Percentiles rank a stretch among this genome's conserved stretches.
Conservation (phyloP, 495 filamentous ascomycete genomes). For the Podospora didyma region DNA sequence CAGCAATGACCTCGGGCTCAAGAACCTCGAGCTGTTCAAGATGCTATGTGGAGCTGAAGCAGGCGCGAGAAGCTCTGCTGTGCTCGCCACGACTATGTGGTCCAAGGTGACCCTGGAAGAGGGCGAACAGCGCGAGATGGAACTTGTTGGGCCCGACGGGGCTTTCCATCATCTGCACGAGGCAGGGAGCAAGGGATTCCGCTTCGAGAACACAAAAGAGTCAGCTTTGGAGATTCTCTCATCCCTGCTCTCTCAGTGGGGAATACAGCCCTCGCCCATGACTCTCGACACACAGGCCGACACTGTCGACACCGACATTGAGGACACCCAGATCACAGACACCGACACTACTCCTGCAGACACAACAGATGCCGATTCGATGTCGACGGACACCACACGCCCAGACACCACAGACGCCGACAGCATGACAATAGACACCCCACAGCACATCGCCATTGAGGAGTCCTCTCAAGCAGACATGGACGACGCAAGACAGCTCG, state of each 20-base stretch:
- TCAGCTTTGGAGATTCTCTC: conserved; percentile 17
- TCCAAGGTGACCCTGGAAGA: conserved; percentile 18
- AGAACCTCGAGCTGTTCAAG: conserved; percentile 39
- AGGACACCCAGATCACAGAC: not conserved
- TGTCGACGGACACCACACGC: not conserved
- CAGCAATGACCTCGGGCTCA: conserved; percentile 31
- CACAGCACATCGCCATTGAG: not conserved
- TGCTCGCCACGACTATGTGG: conserved; percentile 43
- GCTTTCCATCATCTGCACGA: conserved; percentile 38
- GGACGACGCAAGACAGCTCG: not conserved
- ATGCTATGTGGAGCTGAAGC: not conserved
- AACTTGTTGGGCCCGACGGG: conserved; percentile 27
- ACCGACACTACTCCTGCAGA: too few relatives aligned
- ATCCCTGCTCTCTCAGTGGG: not conserved
- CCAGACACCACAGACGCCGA: not conserved
- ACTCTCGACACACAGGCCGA: not conserved
- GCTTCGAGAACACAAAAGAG: conserved; percentile 21
- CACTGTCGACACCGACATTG: too few relatives aligned
- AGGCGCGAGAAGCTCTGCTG: conserved; percentile 20
- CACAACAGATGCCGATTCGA: too few relatives aligned
- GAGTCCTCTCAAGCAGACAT: not conserved
- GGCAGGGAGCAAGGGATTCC: conserved; percentile 21
- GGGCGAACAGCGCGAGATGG: conserved; percentile 29
- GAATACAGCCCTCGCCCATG: not conserved
- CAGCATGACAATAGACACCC: not conserved